phyloP scores from a whole-genome alignment of 108 stramenopile species.

The Parietichytrium sp. region DNA sequence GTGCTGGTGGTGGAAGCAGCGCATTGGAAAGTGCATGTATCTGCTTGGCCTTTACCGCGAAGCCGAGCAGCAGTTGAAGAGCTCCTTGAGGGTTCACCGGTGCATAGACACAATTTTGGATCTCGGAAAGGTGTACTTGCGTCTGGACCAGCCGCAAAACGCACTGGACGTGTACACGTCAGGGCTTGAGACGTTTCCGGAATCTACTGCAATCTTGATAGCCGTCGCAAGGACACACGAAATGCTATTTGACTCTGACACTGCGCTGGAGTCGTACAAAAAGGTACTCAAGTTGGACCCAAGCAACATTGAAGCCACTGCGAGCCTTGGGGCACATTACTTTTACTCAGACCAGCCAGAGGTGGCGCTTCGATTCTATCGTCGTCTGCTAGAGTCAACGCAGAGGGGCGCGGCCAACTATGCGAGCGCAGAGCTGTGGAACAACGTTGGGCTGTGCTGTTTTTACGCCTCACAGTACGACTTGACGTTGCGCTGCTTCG shows the following conservation, averaged over 20 bases:
- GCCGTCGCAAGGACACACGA: conserved; percentile 63
- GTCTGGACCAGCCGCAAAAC: conserved; percentile 63
- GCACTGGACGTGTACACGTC: conserved; percentile 57
- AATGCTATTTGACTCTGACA: conserved; percentile 53
- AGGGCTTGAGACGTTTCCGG: conserved; percentile 50
- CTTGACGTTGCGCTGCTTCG: conserved; percentile 65
- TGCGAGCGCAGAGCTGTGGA: conserved; percentile 61
- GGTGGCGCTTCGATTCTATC: conserved; percentile 63
- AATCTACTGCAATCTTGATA: conserved; percentile 50
- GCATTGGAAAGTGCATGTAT: conserved; percentile 66
- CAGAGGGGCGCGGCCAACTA: conserved; percentile 16
- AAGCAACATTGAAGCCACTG: conserved; percentile 62
- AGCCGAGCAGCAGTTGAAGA: conserved; percentile 63
- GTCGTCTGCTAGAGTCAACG: conserved; percentile 67
- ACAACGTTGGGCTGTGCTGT: conserved; percentile 66
- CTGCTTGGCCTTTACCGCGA: conserved; percentile 64
- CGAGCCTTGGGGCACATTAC: conserved; percentile 63
- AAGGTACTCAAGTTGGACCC: conserved; percentile 54
- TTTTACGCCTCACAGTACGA: conserved; percentile 67
- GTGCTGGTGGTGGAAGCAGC: conserved; percentile 69
- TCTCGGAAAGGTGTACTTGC: conserved; percentile 61
- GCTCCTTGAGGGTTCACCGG: conserved; percentile 48
- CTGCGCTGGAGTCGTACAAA: conserved; percentile 48
- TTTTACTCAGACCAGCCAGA: conserved; percentile 71
- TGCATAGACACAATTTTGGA: conserved; percentile 59